Conservation (phyloP, 1,284 basidiomycete genomes). For the Erythrobasidium hasegawianum region DNA sequence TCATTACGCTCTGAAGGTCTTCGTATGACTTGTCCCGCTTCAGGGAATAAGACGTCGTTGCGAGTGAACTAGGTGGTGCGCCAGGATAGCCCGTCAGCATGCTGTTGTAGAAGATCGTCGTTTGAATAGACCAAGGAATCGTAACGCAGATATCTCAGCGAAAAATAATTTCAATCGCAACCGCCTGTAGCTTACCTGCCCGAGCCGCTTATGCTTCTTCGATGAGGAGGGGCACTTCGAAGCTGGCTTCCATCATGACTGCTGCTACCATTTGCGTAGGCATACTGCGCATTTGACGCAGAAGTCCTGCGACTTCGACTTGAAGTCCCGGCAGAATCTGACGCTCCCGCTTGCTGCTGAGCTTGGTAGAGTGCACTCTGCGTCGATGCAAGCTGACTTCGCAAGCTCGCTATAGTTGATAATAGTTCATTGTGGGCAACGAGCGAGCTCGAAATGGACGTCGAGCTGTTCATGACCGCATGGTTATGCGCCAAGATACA, state of each 20-base stretch:
- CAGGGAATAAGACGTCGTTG: constrained; percentile 20
- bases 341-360: too few species aligned
- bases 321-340: too few species aligned
- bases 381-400: neutral
- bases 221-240: too few species aligned
- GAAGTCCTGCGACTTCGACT: too few species aligned
- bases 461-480: neutral
- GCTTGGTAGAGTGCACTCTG: neutral
- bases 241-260: too few species aligned
- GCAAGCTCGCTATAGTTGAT: constrained; percentile 1
- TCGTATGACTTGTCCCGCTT: constrained; percentile 28
- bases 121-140: neutral
- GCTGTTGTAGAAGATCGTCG: neutral
- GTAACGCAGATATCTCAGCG: too few species aligned
- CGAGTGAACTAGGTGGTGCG: constrained; percentile 23
- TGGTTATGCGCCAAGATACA: too few species aligned
- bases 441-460: neutral
- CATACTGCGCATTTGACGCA: too few species aligned
- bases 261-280: too few species aligned
- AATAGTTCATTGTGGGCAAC: constrained; percentile 1
- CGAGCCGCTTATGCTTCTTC: too few species aligned
- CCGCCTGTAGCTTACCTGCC: too few species aligned
- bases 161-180: too few species aligned
- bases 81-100: constrained; percentile 8
- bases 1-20: constrained; percentile 25